Evolutionary conservation across 805 yeast genomes (phyloP).

Genomic region (Candida mattraensis): DNA sequence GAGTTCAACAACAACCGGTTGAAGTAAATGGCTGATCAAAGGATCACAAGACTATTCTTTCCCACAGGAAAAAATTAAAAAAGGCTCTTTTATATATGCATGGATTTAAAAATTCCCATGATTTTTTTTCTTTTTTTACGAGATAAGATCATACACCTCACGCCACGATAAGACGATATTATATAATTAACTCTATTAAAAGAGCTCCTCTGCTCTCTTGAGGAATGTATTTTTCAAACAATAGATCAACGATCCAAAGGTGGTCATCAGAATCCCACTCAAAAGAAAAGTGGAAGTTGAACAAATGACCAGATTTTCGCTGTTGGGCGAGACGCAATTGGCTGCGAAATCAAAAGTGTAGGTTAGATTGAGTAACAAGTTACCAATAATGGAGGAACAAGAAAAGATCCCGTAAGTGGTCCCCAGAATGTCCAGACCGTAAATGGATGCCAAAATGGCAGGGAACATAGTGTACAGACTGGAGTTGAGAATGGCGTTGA

Average conservation of each 20-base stretch:
- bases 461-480: conserved; percentile 86
- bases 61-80: too few species aligned
- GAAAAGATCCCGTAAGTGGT: conserved; percentile 91
- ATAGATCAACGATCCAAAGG: conserved; percentile 26
- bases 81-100: too few species aligned
- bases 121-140: too few species aligned
- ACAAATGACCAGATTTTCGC: conserved; percentile 31
- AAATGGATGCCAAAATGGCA: conserved; percentile 74
- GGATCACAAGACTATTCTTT: too few species aligned
- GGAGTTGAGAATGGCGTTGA: conserved; percentile 51
- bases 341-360: conserved; percentile 68
- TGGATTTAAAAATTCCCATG: too few species aligned
- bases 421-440: conserved; percentile 89
- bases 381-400: conserved; percentile 61
- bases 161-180: conserved; percentile 4
- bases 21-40: too few species aligned
- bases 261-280: conserved; percentile 26
- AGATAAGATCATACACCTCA: conserved; percentile 3
- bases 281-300: conserved; percentile 34
- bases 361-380: conserved; percentile 50
- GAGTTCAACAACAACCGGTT: too few species aligned
- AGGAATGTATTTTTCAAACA: conserved; percentile 24
- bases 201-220: conserved; percentile 26
- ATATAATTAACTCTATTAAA: conserved; percentile 12
- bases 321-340: conserved; percentile 28